Conservation (phyloP, 2,329 filamentous ascomycete species). For the Juglanconis juglandina region DNA sequence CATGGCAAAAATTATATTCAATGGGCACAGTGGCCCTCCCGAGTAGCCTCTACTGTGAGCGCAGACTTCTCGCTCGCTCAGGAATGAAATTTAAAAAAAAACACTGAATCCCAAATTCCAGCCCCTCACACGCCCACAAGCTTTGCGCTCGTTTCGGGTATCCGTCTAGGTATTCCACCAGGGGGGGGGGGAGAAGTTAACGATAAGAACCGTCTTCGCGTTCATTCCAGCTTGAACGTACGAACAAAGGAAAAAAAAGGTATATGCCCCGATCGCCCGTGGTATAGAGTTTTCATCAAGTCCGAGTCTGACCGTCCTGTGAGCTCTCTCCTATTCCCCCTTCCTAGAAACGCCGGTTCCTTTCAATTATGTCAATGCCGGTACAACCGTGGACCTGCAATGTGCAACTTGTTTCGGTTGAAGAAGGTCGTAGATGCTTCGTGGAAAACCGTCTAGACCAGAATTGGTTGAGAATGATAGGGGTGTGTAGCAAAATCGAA, state of each 20-base stretch:
- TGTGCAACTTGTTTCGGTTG: not conserved
- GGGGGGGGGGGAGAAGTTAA: too few relatives aligned
- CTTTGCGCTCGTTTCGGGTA: not conserved
- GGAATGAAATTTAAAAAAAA: not conserved
- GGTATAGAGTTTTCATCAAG: slow-evolving; percentile 15
- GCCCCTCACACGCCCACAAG: not conserved
- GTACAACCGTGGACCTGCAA: slow-evolving; percentile 3
- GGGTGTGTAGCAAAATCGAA: not conserved
- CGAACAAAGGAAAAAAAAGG: slow-evolving; percentile 7
- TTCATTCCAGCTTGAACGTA: not conserved
- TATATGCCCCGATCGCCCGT: slow-evolving; percentile 12
- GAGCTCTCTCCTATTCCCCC: slow-evolving; percentile 1
- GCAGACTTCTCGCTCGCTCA: not conserved
- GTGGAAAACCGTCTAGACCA: not conserved
- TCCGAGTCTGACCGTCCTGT: slow-evolving; percentile 8
- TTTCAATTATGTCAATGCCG: slow-evolving; percentile 5
- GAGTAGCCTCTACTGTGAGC: not conserved
- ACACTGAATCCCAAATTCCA: not conserved
- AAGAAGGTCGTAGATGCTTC: slow-evolving; percentile 15
- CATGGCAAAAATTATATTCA: not conserved
- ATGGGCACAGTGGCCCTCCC: not conserved
- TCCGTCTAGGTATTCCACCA: not conserved
- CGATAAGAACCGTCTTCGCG: not conserved
- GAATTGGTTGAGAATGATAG: not conserved
- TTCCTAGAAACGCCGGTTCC: slow-evolving; percentile 13